Percentiles rank a stretch among this genome's conserved stretches.
These are phyloP conservation scores for Aspergillus neotritici DNA, from an alignment of 2,329 filamentous ascomycete species.

Conservation along the genomic window DNA sequence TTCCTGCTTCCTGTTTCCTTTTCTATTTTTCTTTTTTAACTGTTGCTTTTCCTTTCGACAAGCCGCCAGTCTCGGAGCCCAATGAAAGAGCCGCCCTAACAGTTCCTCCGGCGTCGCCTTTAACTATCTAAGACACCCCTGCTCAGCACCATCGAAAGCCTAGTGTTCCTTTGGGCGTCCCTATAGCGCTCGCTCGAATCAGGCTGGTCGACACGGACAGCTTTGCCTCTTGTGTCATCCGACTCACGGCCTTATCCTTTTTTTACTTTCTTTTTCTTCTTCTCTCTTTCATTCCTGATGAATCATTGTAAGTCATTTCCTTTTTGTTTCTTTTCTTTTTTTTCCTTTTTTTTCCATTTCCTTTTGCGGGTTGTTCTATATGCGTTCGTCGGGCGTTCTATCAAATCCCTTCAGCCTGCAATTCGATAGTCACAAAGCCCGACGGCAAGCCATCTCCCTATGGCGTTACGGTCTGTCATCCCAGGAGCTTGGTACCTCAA, in stretches of 20 bases:
- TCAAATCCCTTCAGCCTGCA: no score
- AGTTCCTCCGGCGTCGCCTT: conserved; percentile 7
- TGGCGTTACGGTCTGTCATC: conserved; percentile 13
- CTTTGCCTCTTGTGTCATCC: no score
- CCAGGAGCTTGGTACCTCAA: conserved; percentile 10
- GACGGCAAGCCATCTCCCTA: conserved; percentile 18
- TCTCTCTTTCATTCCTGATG: conserved; percentile 9
- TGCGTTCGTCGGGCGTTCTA: background rate
- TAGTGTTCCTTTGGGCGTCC: conserved; percentile 15
- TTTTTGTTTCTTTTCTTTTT: background rate
- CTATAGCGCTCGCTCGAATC: conserved; percentile 19
- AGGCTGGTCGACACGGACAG: conserved; percentile 18
- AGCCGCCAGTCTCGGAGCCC: conserved; percentile 9
- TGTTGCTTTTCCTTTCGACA: conserved; percentile 3
- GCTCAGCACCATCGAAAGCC: conserved; percentile 8
- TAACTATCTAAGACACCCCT: conserved; percentile 15
- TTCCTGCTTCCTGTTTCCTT: conserved; percentile 6
- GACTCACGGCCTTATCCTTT: background rate
- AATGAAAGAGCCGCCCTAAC: conserved; percentile 7
- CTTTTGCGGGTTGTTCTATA: background rate
- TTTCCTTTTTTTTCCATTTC: background rate
- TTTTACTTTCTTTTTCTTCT: background rate
- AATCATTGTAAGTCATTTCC: conserved; percentile 18
- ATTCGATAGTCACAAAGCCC: conserved; percentile 1
- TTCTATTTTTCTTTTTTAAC: conserved; percentile 7